Conservation (phyloP, 768 basidiomycete species). For the Filobasidium wieringae region DNA sequence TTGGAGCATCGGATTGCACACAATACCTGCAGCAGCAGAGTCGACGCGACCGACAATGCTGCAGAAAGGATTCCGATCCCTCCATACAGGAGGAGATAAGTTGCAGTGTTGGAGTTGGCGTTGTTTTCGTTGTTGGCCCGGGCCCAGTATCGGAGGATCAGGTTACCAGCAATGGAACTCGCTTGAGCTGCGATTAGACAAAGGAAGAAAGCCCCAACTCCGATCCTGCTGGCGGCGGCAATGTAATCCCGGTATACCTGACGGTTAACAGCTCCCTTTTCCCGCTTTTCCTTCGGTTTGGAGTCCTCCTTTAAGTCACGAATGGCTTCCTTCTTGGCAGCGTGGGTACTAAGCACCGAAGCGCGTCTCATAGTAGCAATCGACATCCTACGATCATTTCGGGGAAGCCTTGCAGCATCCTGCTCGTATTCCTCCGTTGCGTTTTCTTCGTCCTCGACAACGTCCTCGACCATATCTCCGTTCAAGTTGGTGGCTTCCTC, state of each 20-base stretch:
- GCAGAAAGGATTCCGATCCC: constrained; percentile 53
- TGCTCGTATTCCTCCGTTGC: constrained; percentile 22
- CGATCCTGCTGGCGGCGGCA: constrained; percentile 60
- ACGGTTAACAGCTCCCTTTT: constrained; percentile 67
- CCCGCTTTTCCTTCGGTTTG: constrained; percentile 48
- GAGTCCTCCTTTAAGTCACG: constrained; percentile 37
- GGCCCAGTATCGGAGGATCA: constrained; percentile 13
- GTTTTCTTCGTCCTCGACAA: constrained; percentile 23
- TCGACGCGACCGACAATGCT: constrained; percentile 47
- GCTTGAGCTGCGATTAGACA: constrained; percentile 50
- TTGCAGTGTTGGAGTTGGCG: neutral
- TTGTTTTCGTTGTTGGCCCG: constrained; percentile 4
- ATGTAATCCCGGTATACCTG: constrained; percentile 69
- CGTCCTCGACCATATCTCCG: neutral
- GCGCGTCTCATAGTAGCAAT: constrained; percentile 34
- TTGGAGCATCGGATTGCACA: constrained; percentile 64
- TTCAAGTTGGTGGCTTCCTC: constrained; percentile 17
- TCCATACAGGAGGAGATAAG: constrained; percentile 7
- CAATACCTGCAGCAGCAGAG: constrained; percentile 62
- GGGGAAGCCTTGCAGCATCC: constrained; percentile 19
- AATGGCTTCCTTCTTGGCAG: constrained; percentile 33
- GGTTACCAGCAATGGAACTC: constrained; percentile 44
- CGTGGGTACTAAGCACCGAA: constrained; percentile 22
- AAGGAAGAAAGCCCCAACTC: constrained; percentile 54
- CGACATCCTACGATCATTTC: constrained; percentile 26